These are phyloP conservation scores for Pelargonium myrrhifolium DNA, from an alignment of 441 rosid species.

Conservation along the genomic window DNA sequence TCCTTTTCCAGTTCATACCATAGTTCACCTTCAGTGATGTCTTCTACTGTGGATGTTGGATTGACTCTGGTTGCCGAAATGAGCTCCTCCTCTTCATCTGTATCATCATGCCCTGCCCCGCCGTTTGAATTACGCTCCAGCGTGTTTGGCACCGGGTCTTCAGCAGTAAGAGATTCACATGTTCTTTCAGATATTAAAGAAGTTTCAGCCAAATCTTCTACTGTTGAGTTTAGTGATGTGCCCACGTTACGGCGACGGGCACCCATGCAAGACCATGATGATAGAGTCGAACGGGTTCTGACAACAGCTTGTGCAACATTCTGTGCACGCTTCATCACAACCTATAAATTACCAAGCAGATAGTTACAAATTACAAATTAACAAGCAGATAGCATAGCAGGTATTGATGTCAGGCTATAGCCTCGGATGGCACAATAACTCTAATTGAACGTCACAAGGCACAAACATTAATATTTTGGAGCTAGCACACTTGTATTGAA, in stretches of 20 bases:
- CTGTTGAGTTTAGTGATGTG: slow-evolving; percentile 33
- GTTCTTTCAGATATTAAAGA: slow-evolving; percentile 37
- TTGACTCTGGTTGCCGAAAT: slow-evolving; percentile 32
- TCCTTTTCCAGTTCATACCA: slow-evolving; percentile 87
- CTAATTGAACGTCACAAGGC: not conserved
- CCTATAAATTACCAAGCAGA: slow-evolving; percentile 33
- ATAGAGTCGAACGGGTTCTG: slow-evolving; percentile 61
- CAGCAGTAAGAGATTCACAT: slow-evolving; percentile 35
- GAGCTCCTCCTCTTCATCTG: slow-evolving; percentile 65
- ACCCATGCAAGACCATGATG: slow-evolving; percentile 94
- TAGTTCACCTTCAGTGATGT: slow-evolving; percentile 60
- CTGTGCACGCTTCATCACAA: slow-evolving; percentile 84
- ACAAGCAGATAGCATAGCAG: not conserved
- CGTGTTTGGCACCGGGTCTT: slow-evolving; percentile 30
- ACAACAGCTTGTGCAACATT: slow-evolving; percentile 86
- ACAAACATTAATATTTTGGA: not conserved
- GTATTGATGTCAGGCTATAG: not conserved
- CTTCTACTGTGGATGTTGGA: slow-evolving; percentile 36
- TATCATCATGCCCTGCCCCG: slow-evolving; percentile 44
- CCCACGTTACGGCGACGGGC: slow-evolving; percentile 60
- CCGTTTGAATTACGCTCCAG: slow-evolving; percentile 34
- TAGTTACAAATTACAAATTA: too few relatives aligned
- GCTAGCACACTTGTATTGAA: too few relatives aligned
- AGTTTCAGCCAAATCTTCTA: slow-evolving; percentile 40
- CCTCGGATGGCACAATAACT: not conserved